These are phyloP conservation scores for Nigrograna mackinnonii DNA, from an alignment of 2,329 filamentous ascomycete genomes.

Conservation along the genomic window DNA sequence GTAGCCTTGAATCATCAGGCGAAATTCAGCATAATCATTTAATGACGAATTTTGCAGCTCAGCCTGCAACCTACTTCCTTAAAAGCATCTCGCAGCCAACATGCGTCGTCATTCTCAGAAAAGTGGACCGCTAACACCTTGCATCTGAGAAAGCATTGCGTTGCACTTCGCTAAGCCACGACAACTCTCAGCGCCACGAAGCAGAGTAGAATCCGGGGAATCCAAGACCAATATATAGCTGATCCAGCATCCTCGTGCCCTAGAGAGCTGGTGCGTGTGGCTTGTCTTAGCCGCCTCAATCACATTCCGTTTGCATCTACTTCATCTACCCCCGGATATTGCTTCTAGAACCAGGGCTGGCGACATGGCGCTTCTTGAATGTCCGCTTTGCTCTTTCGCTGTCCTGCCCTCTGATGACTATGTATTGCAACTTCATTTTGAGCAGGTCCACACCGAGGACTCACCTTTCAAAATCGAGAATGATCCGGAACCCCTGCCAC, in stretches of 20 bases:
- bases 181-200: not conserved
- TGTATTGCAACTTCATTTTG: slow-evolving; percentile 43
- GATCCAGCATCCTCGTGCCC: too few species aligned
- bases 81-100: too few species aligned
- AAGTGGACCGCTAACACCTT: slow-evolving; percentile 7
- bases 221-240: too few species aligned
- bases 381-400: slow-evolving; percentile 39
- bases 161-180: slow-evolving; percentile 9
- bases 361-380: slow-evolving; percentile 28
- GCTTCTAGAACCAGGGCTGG: slow-evolving; percentile 15
- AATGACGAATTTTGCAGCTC: too few species aligned
- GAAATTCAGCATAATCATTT: too few species aligned
- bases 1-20: too few species aligned
- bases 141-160: slow-evolving; percentile 3
- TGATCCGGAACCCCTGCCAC: slow-evolving; percentile 30
- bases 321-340: not conserved
- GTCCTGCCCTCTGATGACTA: slow-evolving; percentile 33
- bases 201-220: too few species aligned
- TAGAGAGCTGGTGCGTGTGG: not conserved
- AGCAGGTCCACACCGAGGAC: slow-evolving; percentile 42
- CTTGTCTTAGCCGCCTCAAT: not conserved
- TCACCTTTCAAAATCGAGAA: slow-evolving; percentile 40
- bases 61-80: too few species aligned
- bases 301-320: not conserved
- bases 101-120: slow-evolving; percentile 17